These are phyloP conservation scores for Shiraia sp. DNA, from an alignment of 2,329 filamentous ascomycete genomes.

Conservation along the genomic window DNA sequence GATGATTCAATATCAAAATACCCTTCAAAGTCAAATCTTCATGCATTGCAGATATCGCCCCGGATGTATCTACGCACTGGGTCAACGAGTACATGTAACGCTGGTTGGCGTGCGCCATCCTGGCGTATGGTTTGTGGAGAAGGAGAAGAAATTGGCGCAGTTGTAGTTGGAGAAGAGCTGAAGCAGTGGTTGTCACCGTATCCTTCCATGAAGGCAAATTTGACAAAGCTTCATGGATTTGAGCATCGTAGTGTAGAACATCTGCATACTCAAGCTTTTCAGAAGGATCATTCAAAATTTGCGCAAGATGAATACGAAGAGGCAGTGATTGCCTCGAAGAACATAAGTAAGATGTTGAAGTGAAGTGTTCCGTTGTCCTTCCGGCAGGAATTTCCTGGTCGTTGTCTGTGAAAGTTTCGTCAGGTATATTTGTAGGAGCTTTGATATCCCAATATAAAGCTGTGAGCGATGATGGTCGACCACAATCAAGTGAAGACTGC, in stretches of 20 bases:
- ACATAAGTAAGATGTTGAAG: slow-evolving; percentile 34
- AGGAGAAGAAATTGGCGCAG: slow-evolving; percentile 41
- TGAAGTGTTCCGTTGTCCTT: slow-evolving; percentile 33
- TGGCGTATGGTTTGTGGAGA: slow-evolving; percentile 40
- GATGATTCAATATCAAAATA: slow-evolving; percentile 26
- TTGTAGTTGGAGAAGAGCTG: slow-evolving; percentile 35
- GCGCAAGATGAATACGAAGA: slow-evolving; percentile 36
- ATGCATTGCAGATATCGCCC: slow-evolving; percentile 28
- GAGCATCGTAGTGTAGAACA: slow-evolving; percentile 37
- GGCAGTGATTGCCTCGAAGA: slow-evolving; percentile 29
- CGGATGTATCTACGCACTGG: slow-evolving; percentile 32
- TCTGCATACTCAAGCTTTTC: slow-evolving; percentile 35
- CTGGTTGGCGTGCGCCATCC: slow-evolving; percentile 23
- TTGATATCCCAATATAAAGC: slow-evolving; percentile 54
- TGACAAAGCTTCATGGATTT: slow-evolving; percentile 27
- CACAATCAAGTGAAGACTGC: slow-evolving; percentile 59
- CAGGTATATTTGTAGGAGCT: slow-evolving; percentile 55
- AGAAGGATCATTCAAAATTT: slow-evolving; percentile 38
- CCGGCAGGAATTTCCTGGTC: slow-evolving; percentile 25
- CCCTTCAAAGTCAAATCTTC: slow-evolving; percentile 24
- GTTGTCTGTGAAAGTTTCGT: slow-evolving; percentile 50
- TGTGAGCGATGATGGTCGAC: slow-evolving; percentile 53
- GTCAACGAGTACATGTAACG: slow-evolving; percentile 40
- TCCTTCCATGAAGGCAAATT: slow-evolving; percentile 31
- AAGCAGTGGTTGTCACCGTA: slow-evolving; percentile 16